A percentile compares a stretch with the other conserved stretches of the same genome.
phyloP scores from a whole-genome alignment of 2,329 filamentous ascomycete species.

The Colletotrichum zoysiae region DNA sequence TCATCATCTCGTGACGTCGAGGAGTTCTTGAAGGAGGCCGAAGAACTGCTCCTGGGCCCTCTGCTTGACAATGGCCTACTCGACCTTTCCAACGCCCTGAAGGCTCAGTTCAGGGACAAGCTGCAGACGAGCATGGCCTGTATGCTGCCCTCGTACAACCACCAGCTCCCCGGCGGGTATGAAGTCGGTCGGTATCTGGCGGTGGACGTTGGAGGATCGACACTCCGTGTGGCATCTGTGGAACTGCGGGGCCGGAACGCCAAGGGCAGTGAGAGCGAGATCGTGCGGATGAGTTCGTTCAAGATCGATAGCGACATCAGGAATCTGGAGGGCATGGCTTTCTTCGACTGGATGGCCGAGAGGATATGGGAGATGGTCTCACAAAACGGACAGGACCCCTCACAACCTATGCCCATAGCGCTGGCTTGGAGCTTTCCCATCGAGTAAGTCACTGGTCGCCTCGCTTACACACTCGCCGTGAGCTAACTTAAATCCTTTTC shows the following conservation, averaged over 20 bases:
- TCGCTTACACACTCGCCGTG: background rate
- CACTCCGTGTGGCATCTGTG: conserved; percentile 73
- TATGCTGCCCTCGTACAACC: conserved; percentile 77
- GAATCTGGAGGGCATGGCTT: conserved; percentile 67
- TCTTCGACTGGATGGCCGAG: conserved; percentile 78
- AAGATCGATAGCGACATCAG: conserved; percentile 69
- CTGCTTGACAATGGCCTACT: conserved; percentile 60
- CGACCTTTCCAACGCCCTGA: conserved; percentile 62
- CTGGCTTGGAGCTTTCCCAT: conserved; percentile 79
- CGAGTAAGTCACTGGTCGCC: conserved; percentile 63
- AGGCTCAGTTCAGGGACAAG: conserved; percentile 66
- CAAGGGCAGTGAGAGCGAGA: conserved; percentile 58
- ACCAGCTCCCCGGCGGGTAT: conserved; percentile 70
- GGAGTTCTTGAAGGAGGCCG: conserved; percentile 70
- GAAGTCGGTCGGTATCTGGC: conserved; percentile 72
- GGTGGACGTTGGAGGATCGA: conserved; percentile 78
- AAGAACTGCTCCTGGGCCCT: conserved; percentile 63
- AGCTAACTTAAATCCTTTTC: conserved; percentile 27
- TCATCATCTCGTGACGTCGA: conserved; percentile 51
- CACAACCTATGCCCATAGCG: conserved; percentile 67
- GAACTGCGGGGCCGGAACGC: conserved; percentile 63
- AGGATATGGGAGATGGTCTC: conserved; percentile 69
- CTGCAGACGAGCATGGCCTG: conserved; percentile 65
- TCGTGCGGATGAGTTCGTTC: conserved; percentile 68
- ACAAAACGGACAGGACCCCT: conserved; percentile 52